Conservation (phyloP, 2,329 filamentous ascomycete genomes). For the Clarireedia paspali region DNA sequence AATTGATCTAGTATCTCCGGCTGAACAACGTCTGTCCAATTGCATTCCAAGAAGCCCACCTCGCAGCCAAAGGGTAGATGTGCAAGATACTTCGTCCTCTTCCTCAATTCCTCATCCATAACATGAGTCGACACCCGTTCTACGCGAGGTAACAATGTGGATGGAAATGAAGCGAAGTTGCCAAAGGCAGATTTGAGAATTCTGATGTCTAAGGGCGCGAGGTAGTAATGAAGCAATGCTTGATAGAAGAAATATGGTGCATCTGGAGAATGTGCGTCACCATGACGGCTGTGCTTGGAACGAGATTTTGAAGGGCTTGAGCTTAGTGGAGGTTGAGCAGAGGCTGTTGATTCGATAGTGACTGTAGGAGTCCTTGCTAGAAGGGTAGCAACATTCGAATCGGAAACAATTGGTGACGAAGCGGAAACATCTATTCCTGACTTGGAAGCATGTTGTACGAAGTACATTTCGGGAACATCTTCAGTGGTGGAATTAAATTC, state of each 20-base stretch:
- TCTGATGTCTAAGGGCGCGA: constrained; percentile 65
- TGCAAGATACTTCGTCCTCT: constrained; percentile 60
- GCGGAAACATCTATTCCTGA: constrained; percentile 34
- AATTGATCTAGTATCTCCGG: constrained; percentile 55
- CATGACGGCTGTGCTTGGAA: background rate
- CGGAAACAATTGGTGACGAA: background rate
- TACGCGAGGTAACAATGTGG: constrained; percentile 61
- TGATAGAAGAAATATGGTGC: constrained; percentile 64
- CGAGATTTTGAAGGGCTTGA: background rate
- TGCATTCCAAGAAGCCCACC: constrained; percentile 65
- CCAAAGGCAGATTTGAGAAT: constrained; percentile 66
- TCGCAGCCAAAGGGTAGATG: constrained; percentile 67
- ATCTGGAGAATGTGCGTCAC: constrained; percentile 17
- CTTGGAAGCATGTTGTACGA: constrained; percentile 37
- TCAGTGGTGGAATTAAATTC: constrained; percentile 39
- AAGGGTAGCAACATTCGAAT: background rate
- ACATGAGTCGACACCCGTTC: constrained; percentile 66
- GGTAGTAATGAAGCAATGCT: constrained; percentile 62
- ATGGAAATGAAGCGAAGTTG: constrained; percentile 58
- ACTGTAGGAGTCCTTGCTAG: background rate
- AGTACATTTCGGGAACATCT: constrained; percentile 44
- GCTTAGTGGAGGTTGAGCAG: background rate
- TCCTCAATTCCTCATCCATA: constrained; percentile 63
- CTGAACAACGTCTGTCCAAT: constrained; percentile 64
- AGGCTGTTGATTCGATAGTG: background rate